Conservation (phyloP, 371 early-diverging fungal species). For the Apophysomyces sp. region DNA sequence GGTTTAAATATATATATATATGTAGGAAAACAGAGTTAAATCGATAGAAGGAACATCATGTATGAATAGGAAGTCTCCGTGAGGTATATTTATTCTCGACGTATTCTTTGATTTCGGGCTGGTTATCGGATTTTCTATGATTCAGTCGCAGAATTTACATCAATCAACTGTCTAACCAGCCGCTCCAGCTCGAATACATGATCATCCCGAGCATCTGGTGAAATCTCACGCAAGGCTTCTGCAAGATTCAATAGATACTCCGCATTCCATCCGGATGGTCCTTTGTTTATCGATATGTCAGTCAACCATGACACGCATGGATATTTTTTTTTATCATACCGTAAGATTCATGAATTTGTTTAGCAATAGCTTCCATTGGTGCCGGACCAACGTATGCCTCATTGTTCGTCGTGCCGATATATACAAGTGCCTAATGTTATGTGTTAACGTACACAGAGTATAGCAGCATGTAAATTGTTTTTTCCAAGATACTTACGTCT, state of each 20-base stretch:
- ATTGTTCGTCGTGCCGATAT: slow-evolving; percentile 82
- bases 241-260: slow-evolving; percentile 78
- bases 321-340: slow-evolving; percentile 41
- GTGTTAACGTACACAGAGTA: background rate
- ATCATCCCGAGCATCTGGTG: slow-evolving; percentile 58
- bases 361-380: slow-evolving; percentile 66
- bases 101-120: too few species aligned
- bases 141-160: background rate
- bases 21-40: too few species aligned
- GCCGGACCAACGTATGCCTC: slow-evolving; percentile 83
- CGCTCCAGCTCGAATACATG: slow-evolving; percentile 65
- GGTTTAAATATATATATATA: too few species aligned
- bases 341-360: slow-evolving; percentile 63
- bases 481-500: slow-evolving; percentile 31
- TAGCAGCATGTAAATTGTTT: background rate
- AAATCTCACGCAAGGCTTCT: slow-evolving; percentile 58
- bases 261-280: slow-evolving; percentile 77
- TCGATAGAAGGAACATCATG: too few species aligned
- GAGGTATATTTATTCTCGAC: too few species aligned
- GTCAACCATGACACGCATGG: background rate
- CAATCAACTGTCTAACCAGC: slow-evolving; percentile 44
- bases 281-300: slow-evolving; percentile 18
- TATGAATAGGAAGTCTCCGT: too few species aligned
- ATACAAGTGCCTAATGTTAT: slow-evolving; percentile 64
- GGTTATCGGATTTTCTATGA: background rate